phyloP scores from a whole-genome alignment of 768 basidiomycete genomes.

The Kwoniella newhampshirensis region DNA sequence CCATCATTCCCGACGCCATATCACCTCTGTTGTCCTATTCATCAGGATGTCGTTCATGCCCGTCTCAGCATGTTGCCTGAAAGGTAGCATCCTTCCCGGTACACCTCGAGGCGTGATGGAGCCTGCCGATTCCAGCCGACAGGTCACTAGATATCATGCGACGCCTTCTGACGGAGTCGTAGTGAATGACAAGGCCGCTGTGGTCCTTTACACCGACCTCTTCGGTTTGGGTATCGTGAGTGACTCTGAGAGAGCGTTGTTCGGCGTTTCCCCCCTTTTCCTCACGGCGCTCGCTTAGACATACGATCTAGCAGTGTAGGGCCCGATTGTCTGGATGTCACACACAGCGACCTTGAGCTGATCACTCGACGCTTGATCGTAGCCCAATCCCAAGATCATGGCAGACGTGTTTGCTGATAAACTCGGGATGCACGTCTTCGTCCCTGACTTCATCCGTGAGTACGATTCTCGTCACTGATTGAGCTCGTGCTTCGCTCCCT shows the following conservation, averaged over 20 bases:
- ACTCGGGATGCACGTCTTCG: constrained; percentile 33
- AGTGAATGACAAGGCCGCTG: constrained; percentile 20
- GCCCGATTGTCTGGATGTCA: background rate
- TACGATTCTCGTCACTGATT: background rate
- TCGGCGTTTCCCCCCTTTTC: too few relatives aligned
- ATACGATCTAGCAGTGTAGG: too few relatives aligned
- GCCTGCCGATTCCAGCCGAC: background rate
- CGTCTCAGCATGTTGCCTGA: constrained; percentile 29
- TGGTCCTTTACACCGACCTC: constrained; percentile 30
- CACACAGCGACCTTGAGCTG: background rate
- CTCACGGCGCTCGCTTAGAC: too few relatives aligned
- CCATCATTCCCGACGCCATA: too few relatives aligned
- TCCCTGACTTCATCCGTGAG: constrained; percentile 44
- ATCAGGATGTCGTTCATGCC: constrained; percentile 30
- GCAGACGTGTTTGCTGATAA: constrained; percentile 37
- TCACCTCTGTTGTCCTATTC: background rate
- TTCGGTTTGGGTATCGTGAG: constrained; percentile 31
- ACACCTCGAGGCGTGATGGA: constrained; percentile 24
- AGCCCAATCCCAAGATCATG: constrained; percentile 40
- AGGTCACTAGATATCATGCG: constrained; percentile 33
- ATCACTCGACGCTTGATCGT: background rate
- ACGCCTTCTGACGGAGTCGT: constrained; percentile 20
- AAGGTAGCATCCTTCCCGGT: constrained; percentile 25
- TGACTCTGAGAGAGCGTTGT: background rate
- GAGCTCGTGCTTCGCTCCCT: too few relatives aligned